Evolutionary conservation across 768 basidiomycete species (phyloP).

Genomic region (Crucibulum laeve): DNA sequence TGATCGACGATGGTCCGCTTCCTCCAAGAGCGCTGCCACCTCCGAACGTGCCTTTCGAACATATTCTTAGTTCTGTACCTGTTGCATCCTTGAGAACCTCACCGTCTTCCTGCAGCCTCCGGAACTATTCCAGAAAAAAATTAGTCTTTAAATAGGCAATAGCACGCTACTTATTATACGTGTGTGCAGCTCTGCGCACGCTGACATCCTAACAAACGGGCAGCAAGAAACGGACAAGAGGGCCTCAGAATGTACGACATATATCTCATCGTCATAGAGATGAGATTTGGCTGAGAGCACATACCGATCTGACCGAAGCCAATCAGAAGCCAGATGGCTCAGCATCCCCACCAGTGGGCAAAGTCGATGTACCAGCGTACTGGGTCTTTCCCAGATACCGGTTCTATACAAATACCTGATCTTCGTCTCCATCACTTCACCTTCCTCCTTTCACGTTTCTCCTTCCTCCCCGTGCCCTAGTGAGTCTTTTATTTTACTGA

Average conservation of each 20-base stretch:
- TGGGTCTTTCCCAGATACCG: conserved; percentile 21
- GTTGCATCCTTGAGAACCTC: too few relatives aligned
- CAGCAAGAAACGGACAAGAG: not conserved
- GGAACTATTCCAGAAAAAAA: too few relatives aligned
- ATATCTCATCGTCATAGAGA: conserved; percentile 23
- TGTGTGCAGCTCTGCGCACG: too few relatives aligned
- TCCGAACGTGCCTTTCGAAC: too few relatives aligned
- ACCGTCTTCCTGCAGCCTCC: too few relatives aligned
- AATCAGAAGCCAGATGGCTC: conserved; percentile 28
- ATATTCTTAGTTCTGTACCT: too few relatives aligned
- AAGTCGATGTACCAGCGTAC: conserved; percentile 11
- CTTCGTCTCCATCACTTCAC: conserved; percentile 24
- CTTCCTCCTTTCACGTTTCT: conserved; percentile 20
- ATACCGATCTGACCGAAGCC: conserved; percentile 24
- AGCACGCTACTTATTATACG: too few relatives aligned
- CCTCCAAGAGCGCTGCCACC: too few relatives aligned
- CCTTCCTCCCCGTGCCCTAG: conserved; percentile 29
- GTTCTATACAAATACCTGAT: conserved; percentile 30
- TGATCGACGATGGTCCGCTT: too few relatives aligned
- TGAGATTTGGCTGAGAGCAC: conserved; percentile 7
- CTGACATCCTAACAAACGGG: too few relatives aligned
- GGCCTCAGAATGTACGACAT: conserved; percentile 1
- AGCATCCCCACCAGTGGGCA: conserved; percentile 6
- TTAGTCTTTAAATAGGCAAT: too few relatives aligned
- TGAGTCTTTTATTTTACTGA: conserved; percentile 19